phyloP scores from a whole-genome alignment of 345 rosid species.

The Isatis tinctoria region DNA sequence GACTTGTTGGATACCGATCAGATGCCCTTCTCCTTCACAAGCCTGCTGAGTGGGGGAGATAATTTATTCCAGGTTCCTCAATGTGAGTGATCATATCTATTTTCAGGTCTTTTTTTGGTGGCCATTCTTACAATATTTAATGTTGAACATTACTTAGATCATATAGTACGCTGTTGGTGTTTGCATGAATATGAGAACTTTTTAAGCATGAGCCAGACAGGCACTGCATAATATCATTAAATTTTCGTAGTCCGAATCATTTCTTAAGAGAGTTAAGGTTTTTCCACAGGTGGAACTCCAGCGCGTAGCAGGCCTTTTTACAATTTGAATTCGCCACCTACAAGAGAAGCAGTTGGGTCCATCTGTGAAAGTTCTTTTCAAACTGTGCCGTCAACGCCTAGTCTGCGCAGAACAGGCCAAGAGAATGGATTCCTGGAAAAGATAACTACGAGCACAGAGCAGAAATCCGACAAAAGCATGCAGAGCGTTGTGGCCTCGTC shows the following conservation, averaged over 20 bases:
- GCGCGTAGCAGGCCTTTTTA: constrained; percentile 32
- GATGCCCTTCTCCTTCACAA: constrained; percentile 35
- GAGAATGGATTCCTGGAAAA: constrained; percentile 29
- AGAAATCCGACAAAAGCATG: constrained; percentile 13
- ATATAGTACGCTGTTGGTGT: neutral
- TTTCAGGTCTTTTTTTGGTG: neutral
- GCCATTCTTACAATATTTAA: neutral
- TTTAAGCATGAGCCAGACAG: neutral
- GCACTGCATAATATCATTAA: neutral
- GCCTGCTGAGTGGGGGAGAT: constrained; percentile 20
- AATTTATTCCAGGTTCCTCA: constrained; percentile 24
- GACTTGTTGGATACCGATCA: constrained; percentile 28
- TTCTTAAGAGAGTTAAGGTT: constrained; percentile 5
- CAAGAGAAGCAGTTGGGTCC: constrained; percentile 38
- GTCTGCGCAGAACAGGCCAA: constrained; percentile 28
- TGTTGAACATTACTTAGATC: neutral
- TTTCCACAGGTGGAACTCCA: constrained; percentile 50
- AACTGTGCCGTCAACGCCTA: constrained; percentile 35
- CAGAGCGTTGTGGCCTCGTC: constrained; percentile 46
- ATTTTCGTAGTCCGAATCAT: neutral
- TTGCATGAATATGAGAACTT: neutral
- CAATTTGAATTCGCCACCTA: constrained; percentile 47
- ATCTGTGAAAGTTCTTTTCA: constrained; percentile 30
- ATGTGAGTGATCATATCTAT: constrained; percentile 9
- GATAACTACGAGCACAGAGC: constrained; percentile 22